Evolutionary conservation across 805 yeast species (phyloP), one percentile per base, ranked within the genome.

Genomic region (Metschnikowia chrysomelidarum): DNA sequence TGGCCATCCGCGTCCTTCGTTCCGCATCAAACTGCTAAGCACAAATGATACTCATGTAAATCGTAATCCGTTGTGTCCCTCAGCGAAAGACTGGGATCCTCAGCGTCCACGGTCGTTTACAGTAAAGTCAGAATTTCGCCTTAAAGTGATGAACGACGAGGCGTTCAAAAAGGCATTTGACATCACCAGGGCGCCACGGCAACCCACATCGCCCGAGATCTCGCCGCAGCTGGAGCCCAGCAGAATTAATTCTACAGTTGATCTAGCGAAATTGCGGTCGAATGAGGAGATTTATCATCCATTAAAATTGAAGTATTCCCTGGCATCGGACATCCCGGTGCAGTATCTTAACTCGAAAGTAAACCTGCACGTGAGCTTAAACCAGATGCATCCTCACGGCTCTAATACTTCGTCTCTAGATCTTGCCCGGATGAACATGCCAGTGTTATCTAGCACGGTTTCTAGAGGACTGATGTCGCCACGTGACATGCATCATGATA

Each of bases 141-240:
- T 59, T 35, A 67, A 67, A 39, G 52, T 46, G 19, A 65, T 67
- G 56, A 59, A 63, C 43, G 62, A 56, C 33, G 67, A 58, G 6
- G 56, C 65, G 5, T 67, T 67, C 52, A 62, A 57, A 27, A 52
- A 47, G 29, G 40, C 53, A 4, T 67, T 55, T 33, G 50, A 51
- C 40, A 42, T 67, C 18, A 40, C 49, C 8, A 53, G 56, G 20
- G 64, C 53, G 14, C 73, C 73, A 0, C 23, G 29, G 12, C 51
- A 51, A 25, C 70, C 71, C 4, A 49, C 59, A 7, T 56, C 64
- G 28, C 73, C 73, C 4, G 70, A 64, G 38, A 64, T 67, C 2
- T 64, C 70, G 14, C 73, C 73, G 16, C 56, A 44, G 19, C 60
- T 68, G 5, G 66, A 60, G 36, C 72, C 73, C 5, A 60, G 71